Base-by-base conservation (phyloP, 2,329 filamentous ascomycete species). In the Curvularia lunata region DNA sequence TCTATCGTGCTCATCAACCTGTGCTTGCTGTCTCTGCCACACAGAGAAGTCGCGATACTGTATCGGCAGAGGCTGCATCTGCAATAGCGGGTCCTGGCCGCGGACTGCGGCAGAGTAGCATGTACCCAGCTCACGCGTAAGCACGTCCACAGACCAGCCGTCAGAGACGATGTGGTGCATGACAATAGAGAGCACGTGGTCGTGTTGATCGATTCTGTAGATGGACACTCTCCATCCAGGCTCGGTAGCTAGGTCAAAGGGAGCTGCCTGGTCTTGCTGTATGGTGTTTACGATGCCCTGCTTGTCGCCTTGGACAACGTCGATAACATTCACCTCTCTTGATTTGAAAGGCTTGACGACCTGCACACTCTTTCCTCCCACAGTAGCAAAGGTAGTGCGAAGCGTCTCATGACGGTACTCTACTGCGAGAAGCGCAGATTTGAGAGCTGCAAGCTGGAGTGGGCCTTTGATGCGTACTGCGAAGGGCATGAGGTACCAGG, bases 91-190 rank as follows among this genome's bases (percentile, higher is more conserved):
- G 21, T 55, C 38, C 2, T 27, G 8, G 4, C 37, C 27, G 1
- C 21, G 46, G 3, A 43, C 4, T 1, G 52, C 10, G 21, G 37
- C 27, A 5, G 21, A 12, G 5, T 55, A 55, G 27, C 49, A 27
- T 2, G 9, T 25, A 38, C 28, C 25, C 43, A 57, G n/a, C 38
- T 53, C 48, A 12, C 37, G 13, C 27, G 1, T 28, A 4, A 61
- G 21, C 1, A 61, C 38, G 27, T 61, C 55, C 4, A 48, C 1
- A 1, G 59, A 61, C 59, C 59, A 61, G 30, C 59, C 59, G 25
- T 61, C 59, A 4, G 56, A 61, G 2, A 55, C 32, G 6, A 61
- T 56, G 23, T 61, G 59, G 25, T 61, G 59, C 55, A 61, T 58
- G 1, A 59, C 52, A 12, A 61, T 37, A 1, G 59, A 61, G 0